Evolutionary conservation across 1,284 basidiomycete genomes (phyloP).

Genomic region (Boletellus sp.): DNA sequence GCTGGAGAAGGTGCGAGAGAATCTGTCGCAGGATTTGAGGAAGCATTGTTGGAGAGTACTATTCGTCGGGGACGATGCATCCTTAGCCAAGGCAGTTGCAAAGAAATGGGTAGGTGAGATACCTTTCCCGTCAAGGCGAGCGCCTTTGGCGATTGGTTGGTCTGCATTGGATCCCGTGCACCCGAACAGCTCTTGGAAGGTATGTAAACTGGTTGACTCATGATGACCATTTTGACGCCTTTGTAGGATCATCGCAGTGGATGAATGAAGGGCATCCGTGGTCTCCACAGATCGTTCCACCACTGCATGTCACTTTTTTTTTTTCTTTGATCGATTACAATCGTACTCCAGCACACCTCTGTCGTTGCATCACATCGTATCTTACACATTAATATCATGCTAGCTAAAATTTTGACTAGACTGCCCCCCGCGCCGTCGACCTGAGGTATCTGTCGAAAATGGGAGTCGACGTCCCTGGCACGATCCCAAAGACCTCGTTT

Average conservation of each 20-base stretch:
- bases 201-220: neutral
- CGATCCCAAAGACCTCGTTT: conserved; percentile 73
- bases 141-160: neutral
- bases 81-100: neutral
- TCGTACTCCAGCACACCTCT: conserved; percentile 10
- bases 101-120: neutral
- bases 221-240: no score
- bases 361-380: conserved; percentile 2
- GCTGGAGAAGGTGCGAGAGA: neutral
- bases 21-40: neutral
- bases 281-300: no score
- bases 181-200: neutral
- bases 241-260: no score
- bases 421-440: conserved; percentile 52
- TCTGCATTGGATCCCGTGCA: neutral
- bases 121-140: neutral
- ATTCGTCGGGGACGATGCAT: neutral
- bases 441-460: conserved; percentile 46
- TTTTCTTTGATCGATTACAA: no score
- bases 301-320: no score
- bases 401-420: conserved; percentile 75
- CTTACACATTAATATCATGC: conserved; percentile 12
- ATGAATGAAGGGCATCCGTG: no score
- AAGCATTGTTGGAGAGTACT: neutral
- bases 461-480: conserved; percentile 48